phyloP scores from a whole-genome alignment of 768 basidiomycete genomes.

The Candolleomyces aberdarensis region DNA sequence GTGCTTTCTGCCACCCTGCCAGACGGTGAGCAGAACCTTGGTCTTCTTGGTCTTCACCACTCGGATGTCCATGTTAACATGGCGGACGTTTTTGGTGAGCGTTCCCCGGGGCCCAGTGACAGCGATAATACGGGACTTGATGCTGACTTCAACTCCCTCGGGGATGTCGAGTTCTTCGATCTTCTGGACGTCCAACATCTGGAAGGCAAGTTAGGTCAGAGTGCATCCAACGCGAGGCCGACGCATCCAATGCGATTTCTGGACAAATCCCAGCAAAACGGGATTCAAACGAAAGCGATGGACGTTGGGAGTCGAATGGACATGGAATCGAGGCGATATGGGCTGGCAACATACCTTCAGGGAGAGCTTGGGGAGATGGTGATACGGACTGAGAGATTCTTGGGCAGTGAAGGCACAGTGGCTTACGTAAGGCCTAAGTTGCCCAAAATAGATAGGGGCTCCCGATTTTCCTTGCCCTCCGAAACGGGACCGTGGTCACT shows the following conservation, averaged over 20 bases:
- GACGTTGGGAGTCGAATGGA: neutral
- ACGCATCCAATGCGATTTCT: constrained; percentile 33
- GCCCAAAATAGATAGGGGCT: neutral
- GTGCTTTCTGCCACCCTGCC: constrained; percentile 98
- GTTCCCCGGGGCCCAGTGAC: constrained; percentile 93
- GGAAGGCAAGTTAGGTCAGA: constrained; percentile 26
- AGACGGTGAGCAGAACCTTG: constrained; percentile 88
- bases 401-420: neutral
- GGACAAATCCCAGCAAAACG: constrained; percentile 18
- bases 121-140: constrained; percentile 90
- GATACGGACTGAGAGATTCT: neutral
- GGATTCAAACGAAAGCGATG: constrained; percentile 15
- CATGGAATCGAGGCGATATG: neutral
- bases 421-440: neutral
- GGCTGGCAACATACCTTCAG: constrained; percentile 37
- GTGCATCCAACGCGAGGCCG: constrained; percentile 32
- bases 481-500: no score
- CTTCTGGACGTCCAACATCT: constrained; percentile 94
- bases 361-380: constrained; percentile 5
- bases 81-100: constrained; percentile 88
- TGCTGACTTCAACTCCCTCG: constrained; percentile 75
- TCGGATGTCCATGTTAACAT: constrained; percentile 93
- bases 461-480: neutral
- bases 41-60: constrained; percentile 74
- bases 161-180: constrained; percentile 92